A percentile compares a stretch with the other conserved stretches of the same genome.
Conservation (phyloP, 257 asterid genomes). For the Fraxinus excelsior region DNA sequence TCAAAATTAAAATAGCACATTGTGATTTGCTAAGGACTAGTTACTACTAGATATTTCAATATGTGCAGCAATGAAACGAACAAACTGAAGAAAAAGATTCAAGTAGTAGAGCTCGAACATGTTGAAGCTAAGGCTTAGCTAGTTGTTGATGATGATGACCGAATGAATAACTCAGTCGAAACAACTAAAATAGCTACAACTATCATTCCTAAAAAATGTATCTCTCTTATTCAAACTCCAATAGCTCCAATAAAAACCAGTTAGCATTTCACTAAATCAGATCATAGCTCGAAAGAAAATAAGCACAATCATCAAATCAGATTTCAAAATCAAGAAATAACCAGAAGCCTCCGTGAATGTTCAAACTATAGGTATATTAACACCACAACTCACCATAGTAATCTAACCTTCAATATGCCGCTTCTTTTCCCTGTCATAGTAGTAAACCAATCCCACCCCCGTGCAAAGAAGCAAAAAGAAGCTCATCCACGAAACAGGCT, state of each 20-base stretch:
- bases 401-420: conserved; percentile 81
- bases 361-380: not conserved
- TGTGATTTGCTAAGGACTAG: not conserved
- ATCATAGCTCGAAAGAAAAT: not conserved
- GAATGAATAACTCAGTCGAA: not conserved
- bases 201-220: too few species aligned
- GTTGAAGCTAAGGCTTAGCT: not conserved
- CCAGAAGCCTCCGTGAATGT: not conserved
- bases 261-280: not conserved
- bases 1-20: not conserved
- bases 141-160: not conserved
- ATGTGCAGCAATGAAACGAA: too few species aligned
- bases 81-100: not conserved
- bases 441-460: conserved; percentile 73
- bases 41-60: not conserved
- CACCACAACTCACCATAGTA: conserved; percentile 59
- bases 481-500: conserved; percentile 95
- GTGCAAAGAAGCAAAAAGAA: conserved; percentile 76
- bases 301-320: conserved; percentile 4
- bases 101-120: not conserved
- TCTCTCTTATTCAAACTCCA: not conserved
- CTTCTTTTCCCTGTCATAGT: conserved; percentile 85
- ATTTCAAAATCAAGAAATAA: conserved; percentile 1
- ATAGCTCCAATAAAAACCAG: not conserved
- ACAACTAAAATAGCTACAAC: not conserved